Base-by-base conservation (phyloP, 805 yeast genomes). In the Yarrowia bubula region DNA sequence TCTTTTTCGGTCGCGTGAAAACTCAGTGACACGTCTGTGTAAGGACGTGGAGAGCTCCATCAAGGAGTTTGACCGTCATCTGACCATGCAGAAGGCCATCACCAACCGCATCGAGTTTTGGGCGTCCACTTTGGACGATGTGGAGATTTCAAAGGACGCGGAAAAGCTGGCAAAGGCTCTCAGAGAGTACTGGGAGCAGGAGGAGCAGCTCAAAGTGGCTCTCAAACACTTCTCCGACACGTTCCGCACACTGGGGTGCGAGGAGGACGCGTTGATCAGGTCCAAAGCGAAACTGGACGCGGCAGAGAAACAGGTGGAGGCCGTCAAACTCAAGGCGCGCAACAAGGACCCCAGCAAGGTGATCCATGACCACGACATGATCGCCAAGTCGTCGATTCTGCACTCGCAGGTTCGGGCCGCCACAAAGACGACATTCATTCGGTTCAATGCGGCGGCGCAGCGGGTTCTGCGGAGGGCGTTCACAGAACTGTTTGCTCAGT, bases 31-130 rank as follows among this genome's bases (percentile, higher is more conserved):
- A 9, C 64, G 51, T 2, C 51, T 58, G 41, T 58, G 64, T 22
- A 58, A 58, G 8, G 64, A 58, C 28, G 51, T 58, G 35, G 64
- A 58, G 13, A 43, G 43, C 37, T 42, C 64, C 37, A 43, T 58
- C 50, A 58, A 58, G 43, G 64, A 58, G 43, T 58, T 58, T 43
- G 64, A 58, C 11, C 47, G 46, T n/a, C 64, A 58, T n/a, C 51
- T 58, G 35, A 17, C 28, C n/a, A 35, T 35, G 51, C 64, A 58
- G 28, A 58, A 37, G 43, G 64, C 51, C n/a, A 35, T 58, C 51
- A 58, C 64, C 4, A 58, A 58, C 51, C 32, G 64, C 2, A 58
- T 58, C 50, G 64, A 58, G 51, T 58, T 58, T 14, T 58, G 64
- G 64, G 64, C 64, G 9, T 43, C 64, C 15, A 58, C 64, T 15